Evolutionary conservation across 352 stramenopile species (phyloP), one percentile per base, ranked within the genome.

Genomic region (Phytophthora meadii): DNA sequence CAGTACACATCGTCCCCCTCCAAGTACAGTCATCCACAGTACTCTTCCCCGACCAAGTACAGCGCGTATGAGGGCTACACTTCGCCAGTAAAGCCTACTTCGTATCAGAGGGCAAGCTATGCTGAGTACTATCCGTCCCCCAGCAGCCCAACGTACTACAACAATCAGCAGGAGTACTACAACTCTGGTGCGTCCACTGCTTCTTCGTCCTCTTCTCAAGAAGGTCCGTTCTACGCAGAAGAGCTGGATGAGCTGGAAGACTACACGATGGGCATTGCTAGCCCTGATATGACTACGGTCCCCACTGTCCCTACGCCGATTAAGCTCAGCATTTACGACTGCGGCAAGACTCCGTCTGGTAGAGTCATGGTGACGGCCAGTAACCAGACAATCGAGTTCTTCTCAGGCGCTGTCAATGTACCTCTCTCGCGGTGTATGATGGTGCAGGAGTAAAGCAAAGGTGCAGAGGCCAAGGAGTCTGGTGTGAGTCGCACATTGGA

Each of bases 321-420:
- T 0, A 79, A 74, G 52, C 72, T 95, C 45, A 90, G 83, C 17
- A 76, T 74, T n/a, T 95, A 90, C 64, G 87, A 95, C 61, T 65
- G 72, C 24, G 83, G 81, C 54, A 92, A 92, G 75, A 95, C 81
- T 68, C 87, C 87, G 37, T 91, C 82, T 3, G 87, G 87, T 34
- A 69, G 83, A 70, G 85, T 95, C 32, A 72, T 93, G 57, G 70
- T 93, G 12, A 93, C 87, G 27, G 74, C 79, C 6, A 73, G 84
- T 45, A 92, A 95, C 68, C 87, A 95, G 73, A 93, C 87, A 36
- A 76, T 95, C 66, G 87, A 95, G 74, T 91, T 95, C 63, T 95
- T 93, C 67, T 89, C 83, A 24, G 82, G 82, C 59, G 81, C 78
- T n/a, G 82, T 89, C 12, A 95, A 95, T 42, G 83, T 79, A 30